Percentiles rank a stretch among this genome's conserved stretches.
Conservation (phyloP, 192 early-diverging fungal species). For the Phlyctochytrium planicorne region DNA sequence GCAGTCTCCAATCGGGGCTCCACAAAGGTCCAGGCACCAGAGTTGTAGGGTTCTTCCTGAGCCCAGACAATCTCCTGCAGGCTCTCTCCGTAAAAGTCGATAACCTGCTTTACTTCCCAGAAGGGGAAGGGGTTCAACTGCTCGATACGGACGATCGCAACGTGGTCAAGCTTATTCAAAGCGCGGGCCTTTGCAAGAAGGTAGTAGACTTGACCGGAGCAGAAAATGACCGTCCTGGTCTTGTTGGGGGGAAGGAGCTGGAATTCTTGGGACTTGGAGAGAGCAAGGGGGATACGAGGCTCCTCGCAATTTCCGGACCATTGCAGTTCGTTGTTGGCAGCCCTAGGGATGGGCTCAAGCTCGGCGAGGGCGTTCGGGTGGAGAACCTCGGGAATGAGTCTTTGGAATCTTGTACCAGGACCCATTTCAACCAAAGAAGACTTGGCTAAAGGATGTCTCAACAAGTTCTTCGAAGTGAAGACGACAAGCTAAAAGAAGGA, state of each 20-base stretch:
- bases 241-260: constrained; percentile 74
- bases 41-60: constrained; percentile 96
- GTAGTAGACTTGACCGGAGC: constrained; percentile 98
- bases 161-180: constrained; percentile 83
- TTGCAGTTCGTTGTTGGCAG: constrained; percentile 16
- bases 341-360: constrained; percentile 15
- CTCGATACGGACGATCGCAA: constrained; percentile 92
- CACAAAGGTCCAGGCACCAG: constrained; percentile 88
- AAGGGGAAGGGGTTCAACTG: constrained; percentile 96
- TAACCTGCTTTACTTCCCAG: constrained; percentile 78
- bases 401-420: constrained; percentile 79
- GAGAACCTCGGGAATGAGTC: constrained; percentile 86
- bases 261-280: constrained; percentile 41
- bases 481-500: constrained; percentile 54
- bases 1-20: constrained; percentile 83
- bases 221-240: constrained; percentile 91
- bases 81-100: constrained; percentile 84
- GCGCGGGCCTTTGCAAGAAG: constrained; percentile 81
- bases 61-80: constrained; percentile 86
- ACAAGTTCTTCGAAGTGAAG: constrained; percentile 84
- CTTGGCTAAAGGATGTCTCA: constrained; percentile 91
- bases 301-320: constrained; percentile 52
- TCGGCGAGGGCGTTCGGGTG: constrained; percentile 68
- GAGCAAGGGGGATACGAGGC: constrained; percentile 47
- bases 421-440: constrained; percentile 81